Evolutionary conservation across 495 filamentous ascomycete species (phyloP).

Genomic region (Beverwykella pulmonaria): DNA sequence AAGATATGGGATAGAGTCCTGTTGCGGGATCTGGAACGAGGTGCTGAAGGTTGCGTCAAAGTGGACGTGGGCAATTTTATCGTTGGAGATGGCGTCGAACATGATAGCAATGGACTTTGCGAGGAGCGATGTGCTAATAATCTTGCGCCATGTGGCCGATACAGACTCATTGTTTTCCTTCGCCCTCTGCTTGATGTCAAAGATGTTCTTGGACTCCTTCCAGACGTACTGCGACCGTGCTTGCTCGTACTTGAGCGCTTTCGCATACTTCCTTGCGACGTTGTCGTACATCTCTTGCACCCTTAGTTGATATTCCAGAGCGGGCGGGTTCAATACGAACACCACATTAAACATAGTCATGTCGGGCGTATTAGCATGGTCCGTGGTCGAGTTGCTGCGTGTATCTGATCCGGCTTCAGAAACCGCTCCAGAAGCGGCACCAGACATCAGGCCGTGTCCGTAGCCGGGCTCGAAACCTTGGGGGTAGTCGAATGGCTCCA

Average conservation of each 20-base stretch:
- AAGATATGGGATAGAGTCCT: conserved; percentile 72
- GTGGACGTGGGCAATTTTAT: conserved; percentile 74
- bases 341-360: conserved; percentile 99
- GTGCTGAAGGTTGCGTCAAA: conserved; percentile 64
- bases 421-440: conserved; percentile 28
- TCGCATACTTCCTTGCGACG: conserved; percentile 85
- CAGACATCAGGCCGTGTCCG: conserved; percentile 40
- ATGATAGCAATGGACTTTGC: conserved; percentile 81
- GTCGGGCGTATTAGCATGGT: conserved; percentile 49
- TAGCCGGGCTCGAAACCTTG: conserved; percentile 43
- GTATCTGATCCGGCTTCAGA: conserved; percentile 40
- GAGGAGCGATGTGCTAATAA: conserved; percentile 75
- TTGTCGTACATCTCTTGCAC: conserved; percentile 82
- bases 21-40: conserved; percentile 83
- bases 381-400: conserved; percentile 44
- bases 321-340: conserved; percentile 81
- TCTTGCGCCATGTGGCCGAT: conserved; percentile 64
- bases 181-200: conserved; percentile 74
- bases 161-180: conserved; percentile 60
- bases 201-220: conserved; percentile 78
- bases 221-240: conserved; percentile 84
- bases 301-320: conserved; percentile 72
- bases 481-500: conserved; percentile 35
- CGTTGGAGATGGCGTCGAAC: conserved; percentile 76
- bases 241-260: conserved; percentile 88